A percentile compares a stretch with the other conserved stretches of the same genome.
Conservation (phyloP, 2,329 filamentous ascomycete genomes). For the Ophiocordyceps camponoti-saundersi region DNA sequence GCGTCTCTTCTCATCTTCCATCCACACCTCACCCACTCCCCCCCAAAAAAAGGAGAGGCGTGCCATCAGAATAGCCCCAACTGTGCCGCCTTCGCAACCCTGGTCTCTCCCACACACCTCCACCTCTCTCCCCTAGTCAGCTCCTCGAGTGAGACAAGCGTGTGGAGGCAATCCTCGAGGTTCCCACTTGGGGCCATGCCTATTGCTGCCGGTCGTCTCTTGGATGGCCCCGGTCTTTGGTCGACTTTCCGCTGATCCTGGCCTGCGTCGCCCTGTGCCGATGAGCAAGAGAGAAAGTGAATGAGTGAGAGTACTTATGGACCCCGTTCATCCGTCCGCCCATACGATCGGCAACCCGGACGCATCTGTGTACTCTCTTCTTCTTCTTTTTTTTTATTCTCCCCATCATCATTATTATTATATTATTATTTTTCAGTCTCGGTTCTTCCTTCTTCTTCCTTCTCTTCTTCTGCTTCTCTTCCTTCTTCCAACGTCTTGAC, state of each 20-base stretch:
- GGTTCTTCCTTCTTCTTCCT: too few relatives aligned
- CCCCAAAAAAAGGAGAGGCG: background rate
- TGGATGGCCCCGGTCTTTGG: slow-evolving; percentile 2
- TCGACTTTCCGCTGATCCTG: slow-evolving; percentile 19
- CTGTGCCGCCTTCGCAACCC: too few relatives aligned
- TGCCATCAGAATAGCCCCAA: background rate
- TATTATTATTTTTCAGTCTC: too few relatives aligned
- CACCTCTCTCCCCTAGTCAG: slow-evolving; percentile 14
- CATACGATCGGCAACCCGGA: slow-evolving; percentile 32
- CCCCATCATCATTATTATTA: slow-evolving; percentile 8
- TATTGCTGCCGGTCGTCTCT: slow-evolving; percentile 3
- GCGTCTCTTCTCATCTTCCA: too few relatives aligned
- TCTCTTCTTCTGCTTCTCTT: too few relatives aligned
- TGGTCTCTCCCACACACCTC: background rate
- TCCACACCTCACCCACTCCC: background rate
- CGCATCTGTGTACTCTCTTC: slow-evolving; percentile 23
- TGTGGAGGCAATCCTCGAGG: slow-evolving; percentile 10
- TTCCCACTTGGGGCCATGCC: slow-evolving; percentile 6
- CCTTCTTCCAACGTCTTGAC: too few relatives aligned
- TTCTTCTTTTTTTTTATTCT: slow-evolving; percentile 22
- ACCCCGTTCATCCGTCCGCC: slow-evolving; percentile 24
- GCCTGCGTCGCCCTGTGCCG: slow-evolving; percentile 13
- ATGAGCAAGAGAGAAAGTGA: too few relatives aligned
- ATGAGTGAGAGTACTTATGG: slow-evolving; percentile 25
- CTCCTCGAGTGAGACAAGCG: slow-evolving; percentile 32